phyloP scores from a whole-genome alignment of 768 basidiomycete genomes.

The Trametes cinnabarina region DNA sequence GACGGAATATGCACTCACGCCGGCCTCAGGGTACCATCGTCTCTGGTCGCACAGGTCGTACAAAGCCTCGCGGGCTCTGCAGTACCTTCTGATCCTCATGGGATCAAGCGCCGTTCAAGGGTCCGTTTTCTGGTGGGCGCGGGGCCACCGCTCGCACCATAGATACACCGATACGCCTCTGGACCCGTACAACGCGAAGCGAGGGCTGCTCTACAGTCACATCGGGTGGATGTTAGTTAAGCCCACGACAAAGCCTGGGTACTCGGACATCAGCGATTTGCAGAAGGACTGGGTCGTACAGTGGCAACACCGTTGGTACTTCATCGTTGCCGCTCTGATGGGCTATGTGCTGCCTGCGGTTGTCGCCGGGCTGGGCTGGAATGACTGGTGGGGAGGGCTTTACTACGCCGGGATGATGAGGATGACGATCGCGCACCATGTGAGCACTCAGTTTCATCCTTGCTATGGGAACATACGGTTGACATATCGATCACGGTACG shows the following conservation, averaged over 20 bases:
- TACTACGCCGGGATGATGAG: slow-evolving; percentile 50
- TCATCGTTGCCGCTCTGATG: slow-evolving; percentile 41
- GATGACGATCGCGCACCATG: slow-evolving; percentile 51
- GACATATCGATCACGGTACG: not conserved
- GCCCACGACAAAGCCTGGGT: slow-evolving; percentile 45
- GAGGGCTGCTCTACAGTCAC: slow-evolving; percentile 50
- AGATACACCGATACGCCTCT: slow-evolving; percentile 55
- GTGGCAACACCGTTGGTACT: slow-evolving; percentile 54
- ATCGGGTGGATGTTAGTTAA: slow-evolving; percentile 54
- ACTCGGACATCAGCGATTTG: slow-evolving; percentile 50
- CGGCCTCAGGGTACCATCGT: slow-evolving; percentile 46
- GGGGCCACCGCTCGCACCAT: slow-evolving; percentile 54
- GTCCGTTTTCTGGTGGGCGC: slow-evolving; percentile 57
- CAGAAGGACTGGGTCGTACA: slow-evolving; percentile 43
- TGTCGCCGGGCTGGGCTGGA: slow-evolving; percentile 51
- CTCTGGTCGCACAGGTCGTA: slow-evolving; percentile 57
- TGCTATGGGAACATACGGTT: not conserved
- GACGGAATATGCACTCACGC: not conserved
- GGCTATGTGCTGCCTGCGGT: slow-evolving; percentile 46
- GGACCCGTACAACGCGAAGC: slow-evolving; percentile 55
- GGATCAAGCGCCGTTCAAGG: slow-evolving; percentile 53
- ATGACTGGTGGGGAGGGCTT: slow-evolving; percentile 53
- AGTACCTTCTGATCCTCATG: slow-evolving; percentile 44
- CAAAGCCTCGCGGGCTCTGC: slow-evolving; percentile 46
- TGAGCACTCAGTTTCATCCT: slow-evolving; percentile 24